These are phyloP conservation scores for Sphagnum contortum DNA, from an alignment of 225 moss, liverwort and hornwort genomes.

Conservation along the genomic window DNA sequence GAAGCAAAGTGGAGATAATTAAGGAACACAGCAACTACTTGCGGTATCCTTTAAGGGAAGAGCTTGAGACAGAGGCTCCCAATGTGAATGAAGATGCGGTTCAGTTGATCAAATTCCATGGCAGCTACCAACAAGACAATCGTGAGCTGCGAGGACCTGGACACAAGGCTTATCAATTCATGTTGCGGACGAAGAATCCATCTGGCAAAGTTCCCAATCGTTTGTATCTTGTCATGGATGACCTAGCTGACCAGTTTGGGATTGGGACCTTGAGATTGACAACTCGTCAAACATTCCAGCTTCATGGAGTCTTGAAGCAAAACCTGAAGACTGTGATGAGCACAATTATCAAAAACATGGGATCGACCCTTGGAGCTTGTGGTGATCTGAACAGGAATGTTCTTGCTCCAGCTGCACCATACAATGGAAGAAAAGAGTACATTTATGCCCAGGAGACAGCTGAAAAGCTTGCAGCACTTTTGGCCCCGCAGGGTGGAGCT, in stretches of 20 bases:
- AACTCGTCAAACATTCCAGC: slow-evolving; percentile 94
- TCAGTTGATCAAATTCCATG: slow-evolving; percentile 96
- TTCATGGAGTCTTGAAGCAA: slow-evolving; percentile 79
- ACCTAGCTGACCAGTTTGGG: slow-evolving; percentile 72
- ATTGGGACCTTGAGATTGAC: slow-evolving; percentile 86
- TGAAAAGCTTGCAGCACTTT: slow-evolving; percentile 56
- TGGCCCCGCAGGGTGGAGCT: slow-evolving; percentile 90
- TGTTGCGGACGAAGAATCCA: slow-evolving; percentile 92
- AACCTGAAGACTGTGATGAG: slow-evolving; percentile 82
- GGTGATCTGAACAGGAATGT: slow-evolving; percentile 95
- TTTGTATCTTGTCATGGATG: slow-evolving; percentile 85
- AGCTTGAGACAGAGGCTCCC: slow-evolving; percentile 59
- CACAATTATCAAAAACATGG: slow-evolving; percentile 66
- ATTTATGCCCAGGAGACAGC: slow-evolving; percentile 74
- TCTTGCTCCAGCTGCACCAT: slow-evolving; percentile 78
- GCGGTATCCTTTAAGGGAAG: slow-evolving; percentile 63
- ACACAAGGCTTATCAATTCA: slow-evolving; percentile 77
- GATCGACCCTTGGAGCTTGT: slow-evolving; percentile 86
- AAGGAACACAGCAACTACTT: slow-evolving; percentile 83
- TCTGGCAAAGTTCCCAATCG: slow-evolving; percentile 80
- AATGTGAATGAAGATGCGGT: slow-evolving; percentile 79
- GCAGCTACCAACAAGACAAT: slow-evolving; percentile 92
- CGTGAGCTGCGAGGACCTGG: slow-evolving; percentile 53
- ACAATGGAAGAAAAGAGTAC: slow-evolving; percentile 54
- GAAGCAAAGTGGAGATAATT: slow-evolving; percentile 90